Base-by-base conservation (phyloP, 305 asterid species). In the Striga hermonthica region DNA sequence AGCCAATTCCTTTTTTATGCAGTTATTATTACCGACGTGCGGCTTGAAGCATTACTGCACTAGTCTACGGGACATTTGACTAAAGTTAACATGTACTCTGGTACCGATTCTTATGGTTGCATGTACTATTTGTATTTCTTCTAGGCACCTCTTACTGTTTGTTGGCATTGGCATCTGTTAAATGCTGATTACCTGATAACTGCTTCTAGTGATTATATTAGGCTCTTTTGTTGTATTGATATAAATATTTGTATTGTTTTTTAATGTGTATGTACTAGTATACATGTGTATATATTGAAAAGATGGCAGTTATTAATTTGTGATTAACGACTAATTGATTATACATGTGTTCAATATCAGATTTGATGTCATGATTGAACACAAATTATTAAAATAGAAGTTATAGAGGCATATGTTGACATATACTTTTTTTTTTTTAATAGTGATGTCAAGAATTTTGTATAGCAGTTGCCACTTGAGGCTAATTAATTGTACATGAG, bases 11-110 rank as follows among this genome's bases (percentile, higher is more conserved):
- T 39, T 66, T 39, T 66, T 56, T 66, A 11, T 76, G 79, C 84
- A 85, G 88, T 78, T 85, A 82, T 78, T 85, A 85, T 74, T 83
- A 81, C 72, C 80, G 81, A 43, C 81, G 82, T 15, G 64, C 82
- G 52, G 64, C 72, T 16, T 73, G 74, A 80, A 68, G 67, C 77
- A 47, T 55, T 44, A 16, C 45, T 53, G 65, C 56, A 55, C 28
- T 39, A 41, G 0, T 58, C 6, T 31, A 47, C 15, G n/a, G 53
- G 3, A 48, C 34, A 39, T 13, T 4, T 49, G 34, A 11, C 56
- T 14, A 4, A 4, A 49, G 7, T 12, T 49, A 13, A 15, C n/a
- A 11, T 47, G 13, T 47, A 7, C 15, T n/a, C 6, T n/a, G 15
- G 15, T 15, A 47, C n/a, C n/a, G 53, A 47, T 47, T 47, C 4